These are phyloP conservation scores for Stygiomarasmius scandens DNA, from an alignment of 1,284 basidiomycete genomes.

Conservation along the genomic window DNA sequence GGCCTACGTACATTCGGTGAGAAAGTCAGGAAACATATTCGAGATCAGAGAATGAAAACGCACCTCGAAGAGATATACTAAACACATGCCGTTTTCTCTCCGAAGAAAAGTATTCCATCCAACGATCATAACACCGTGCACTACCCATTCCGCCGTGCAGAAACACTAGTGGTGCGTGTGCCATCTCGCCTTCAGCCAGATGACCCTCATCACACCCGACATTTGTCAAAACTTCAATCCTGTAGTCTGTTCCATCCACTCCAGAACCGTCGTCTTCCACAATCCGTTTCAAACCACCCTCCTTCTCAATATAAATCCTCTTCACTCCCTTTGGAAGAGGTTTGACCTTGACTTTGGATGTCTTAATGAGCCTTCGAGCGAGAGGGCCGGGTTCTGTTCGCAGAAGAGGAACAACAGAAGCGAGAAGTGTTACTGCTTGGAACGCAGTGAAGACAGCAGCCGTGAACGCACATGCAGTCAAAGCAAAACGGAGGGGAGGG, in stretches of 20 bases:
- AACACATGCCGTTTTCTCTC: slow-evolving; percentile 1
- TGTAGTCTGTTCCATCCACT: not conserved
- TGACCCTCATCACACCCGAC: not conserved
- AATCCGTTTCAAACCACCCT: not conserved
- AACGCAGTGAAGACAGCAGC: not conserved
- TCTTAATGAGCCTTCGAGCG: not conserved
- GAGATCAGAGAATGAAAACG: not conserved
- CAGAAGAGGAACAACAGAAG: not conserved
- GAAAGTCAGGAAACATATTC: too few relatives aligned
- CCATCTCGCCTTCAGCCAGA: not conserved
- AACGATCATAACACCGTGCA: slow-evolving; percentile 8
- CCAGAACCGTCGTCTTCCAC: not conserved
- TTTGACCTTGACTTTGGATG: not conserved
- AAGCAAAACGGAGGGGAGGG: too few relatives aligned
- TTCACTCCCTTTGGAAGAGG: not conserved
- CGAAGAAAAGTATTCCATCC: not conserved
- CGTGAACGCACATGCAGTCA: not conserved
- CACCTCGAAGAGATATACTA: slow-evolving; percentile 3
- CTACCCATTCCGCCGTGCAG: slow-evolving; percentile 10
- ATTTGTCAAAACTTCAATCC: slow-evolving; percentile 6
- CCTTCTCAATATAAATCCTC: not conserved
- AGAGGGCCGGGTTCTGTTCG: slow-evolving; percentile 1
- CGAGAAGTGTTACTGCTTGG: not conserved
- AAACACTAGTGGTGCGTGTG: not conserved
- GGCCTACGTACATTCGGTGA: not conserved